Evolutionary conservation across 768 basidiomycete species (phyloP).

Genomic region (Hemileccinum rubropunctum): DNA sequence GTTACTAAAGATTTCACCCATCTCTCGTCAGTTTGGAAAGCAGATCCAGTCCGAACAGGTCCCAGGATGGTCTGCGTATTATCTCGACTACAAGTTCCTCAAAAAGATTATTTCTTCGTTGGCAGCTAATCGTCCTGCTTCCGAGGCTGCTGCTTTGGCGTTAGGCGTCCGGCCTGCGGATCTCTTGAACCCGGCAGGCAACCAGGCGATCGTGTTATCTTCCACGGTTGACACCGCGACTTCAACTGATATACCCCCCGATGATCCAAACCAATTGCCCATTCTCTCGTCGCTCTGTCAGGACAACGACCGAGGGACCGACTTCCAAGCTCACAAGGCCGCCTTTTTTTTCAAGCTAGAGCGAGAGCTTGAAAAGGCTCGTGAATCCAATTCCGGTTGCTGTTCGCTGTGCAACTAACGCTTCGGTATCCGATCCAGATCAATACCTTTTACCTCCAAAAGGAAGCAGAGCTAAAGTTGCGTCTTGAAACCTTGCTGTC

Average conservation of each 20-base stretch:
- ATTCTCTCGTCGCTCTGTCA: slow-evolving; percentile 60
- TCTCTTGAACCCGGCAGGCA: slow-evolving; percentile 36
- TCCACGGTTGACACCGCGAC: slow-evolving; percentile 9
- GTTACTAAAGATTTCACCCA: background rate
- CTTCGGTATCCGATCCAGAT: slow-evolving; percentile 54
- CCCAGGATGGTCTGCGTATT: slow-evolving; percentile 94
- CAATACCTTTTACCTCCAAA: slow-evolving; percentile 96
- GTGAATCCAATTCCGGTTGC: slow-evolving; percentile 14
- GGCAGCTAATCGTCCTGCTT: slow-evolving; percentile 82
- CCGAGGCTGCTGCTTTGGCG: slow-evolving; percentile 85
- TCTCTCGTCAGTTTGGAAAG: slow-evolving; percentile 86
- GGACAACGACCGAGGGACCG: slow-evolving; percentile 73
- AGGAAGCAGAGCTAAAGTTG: slow-evolving; percentile 90
- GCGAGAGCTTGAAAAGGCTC: slow-evolving; percentile 93
- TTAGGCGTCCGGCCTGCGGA: slow-evolving; percentile 74
- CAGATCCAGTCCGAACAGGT: slow-evolving; percentile 94
- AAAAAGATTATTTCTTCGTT: slow-evolving; percentile 99
- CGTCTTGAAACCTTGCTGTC: slow-evolving; percentile 91
- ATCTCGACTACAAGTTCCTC: slow-evolving; percentile 97
- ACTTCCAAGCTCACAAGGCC: slow-evolving; percentile 93
- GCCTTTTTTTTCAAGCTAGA: slow-evolving; percentile 99
- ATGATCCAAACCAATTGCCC: slow-evolving; percentile 50
- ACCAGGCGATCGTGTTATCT: slow-evolving; percentile 30
- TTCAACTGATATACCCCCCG: slow-evolving; percentile 19
- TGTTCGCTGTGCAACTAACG: slow-evolving; percentile 4